Evolutionary conservation across 2,329 filamentous ascomycete species (phyloP).

Genomic region (Stagonosporopsis chrysanthemi): DNA sequence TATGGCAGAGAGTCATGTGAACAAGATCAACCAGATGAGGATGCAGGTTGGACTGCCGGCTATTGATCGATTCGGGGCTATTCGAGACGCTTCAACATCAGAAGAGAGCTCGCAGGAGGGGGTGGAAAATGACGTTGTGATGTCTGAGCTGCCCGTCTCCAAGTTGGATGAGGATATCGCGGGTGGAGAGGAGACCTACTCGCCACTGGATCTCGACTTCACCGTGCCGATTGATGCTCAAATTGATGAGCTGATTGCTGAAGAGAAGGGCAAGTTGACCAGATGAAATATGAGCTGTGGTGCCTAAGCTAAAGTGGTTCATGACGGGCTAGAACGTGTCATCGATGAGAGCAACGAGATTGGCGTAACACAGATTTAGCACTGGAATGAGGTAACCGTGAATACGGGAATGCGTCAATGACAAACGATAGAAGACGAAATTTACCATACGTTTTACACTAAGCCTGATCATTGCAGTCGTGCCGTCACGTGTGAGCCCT

Average conservation of each 20-base stretch:
- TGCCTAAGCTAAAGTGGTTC: too few species aligned
- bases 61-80: not conserved
- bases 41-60: not conserved
- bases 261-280: slow-evolving; percentile 1
- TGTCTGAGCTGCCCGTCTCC: not conserved
- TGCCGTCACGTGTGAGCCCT: not conserved
- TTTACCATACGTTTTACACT: not conserved
- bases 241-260: slow-evolving; percentile 4
- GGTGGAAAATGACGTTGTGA: not conserved
- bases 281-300: too few species aligned
- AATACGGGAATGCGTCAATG: not conserved
- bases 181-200: not conserved
- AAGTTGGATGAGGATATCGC: not conserved
- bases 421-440: not conserved
- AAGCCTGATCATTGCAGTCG: not conserved
- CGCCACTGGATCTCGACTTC: not conserved
- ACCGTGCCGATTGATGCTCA: not conserved
- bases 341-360: not conserved
- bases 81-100: not conserved
- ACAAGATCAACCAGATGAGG: not conserved
- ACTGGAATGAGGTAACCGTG: not conserved
- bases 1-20: not conserved
- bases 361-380: not conserved
- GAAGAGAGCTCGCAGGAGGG: too few species aligned
- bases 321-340: too few species aligned